Percentiles rank a stretch among this genome's conserved stretches.
Conservation (phyloP, 495 filamentous ascomycete species). For the Physcia stellaris region DNA sequence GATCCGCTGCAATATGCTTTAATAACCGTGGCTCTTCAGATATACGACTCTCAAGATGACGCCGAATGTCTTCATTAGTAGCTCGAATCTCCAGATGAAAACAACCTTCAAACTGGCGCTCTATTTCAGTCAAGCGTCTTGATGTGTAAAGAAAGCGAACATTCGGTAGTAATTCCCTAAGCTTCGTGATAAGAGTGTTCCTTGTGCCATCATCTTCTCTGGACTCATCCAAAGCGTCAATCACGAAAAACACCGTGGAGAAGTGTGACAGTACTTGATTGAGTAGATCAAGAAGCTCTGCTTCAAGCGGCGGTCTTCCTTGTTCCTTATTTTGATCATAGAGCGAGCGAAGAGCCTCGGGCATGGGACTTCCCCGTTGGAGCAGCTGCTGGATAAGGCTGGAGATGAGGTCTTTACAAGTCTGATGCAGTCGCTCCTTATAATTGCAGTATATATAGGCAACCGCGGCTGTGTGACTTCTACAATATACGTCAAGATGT, state of each 20-base stretch:
- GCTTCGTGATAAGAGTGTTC: slow-evolving; percentile 14
- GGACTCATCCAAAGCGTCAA: slow-evolving; percentile 35
- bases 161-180: slow-evolving; percentile 20
- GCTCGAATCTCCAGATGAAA: slow-evolving; percentile 19
- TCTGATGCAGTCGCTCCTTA: slow-evolving; percentile 17
- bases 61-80: slow-evolving; percentile 19
- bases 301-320: slow-evolving; percentile 15
- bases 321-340: slow-evolving; percentile 4
- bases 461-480: slow-evolving; percentile 12
- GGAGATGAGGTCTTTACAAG: slow-evolving; percentile 7
- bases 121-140: slow-evolving; percentile 18
- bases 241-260: slow-evolving; percentile 24
- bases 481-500: slow-evolving; percentile 15
- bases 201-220: slow-evolving; percentile 11
- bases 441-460: slow-evolving; percentile 31
- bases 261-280: slow-evolving; percentile 9
- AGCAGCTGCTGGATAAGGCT: slow-evolving; percentile 23
- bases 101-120: slow-evolving; percentile 15
- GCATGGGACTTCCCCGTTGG: slow-evolving; percentile 13
- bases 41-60: slow-evolving; percentile 22
- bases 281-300: slow-evolving; percentile 15
- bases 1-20: slow-evolving; percentile 11
- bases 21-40: slow-evolving; percentile 15
- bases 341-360: slow-evolving; percentile 15
- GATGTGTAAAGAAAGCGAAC: slow-evolving; percentile 20